phyloP scores from a whole-genome alignment of 1,139 yeast species.

The Sugiyamaella xylanicola region DNA sequence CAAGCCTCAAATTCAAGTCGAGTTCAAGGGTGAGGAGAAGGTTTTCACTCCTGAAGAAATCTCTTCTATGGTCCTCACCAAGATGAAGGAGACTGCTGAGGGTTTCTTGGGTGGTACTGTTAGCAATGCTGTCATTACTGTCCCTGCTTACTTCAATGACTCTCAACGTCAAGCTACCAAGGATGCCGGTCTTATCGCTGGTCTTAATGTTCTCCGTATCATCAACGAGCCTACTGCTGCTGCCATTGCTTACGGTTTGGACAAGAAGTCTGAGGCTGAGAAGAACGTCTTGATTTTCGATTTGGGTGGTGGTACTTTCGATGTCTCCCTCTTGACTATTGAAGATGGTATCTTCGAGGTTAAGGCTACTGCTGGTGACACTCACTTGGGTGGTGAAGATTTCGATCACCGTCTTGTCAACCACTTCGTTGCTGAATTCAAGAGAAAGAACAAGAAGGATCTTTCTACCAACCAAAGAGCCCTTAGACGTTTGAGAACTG shows the following conservation, averaged over 20 bases:
- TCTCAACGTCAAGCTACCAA: constrained; percentile 97
- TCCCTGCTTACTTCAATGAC: constrained; percentile 94
- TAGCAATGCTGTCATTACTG: constrained; percentile 88
- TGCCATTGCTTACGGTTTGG: constrained; percentile 96
- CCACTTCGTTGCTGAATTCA: constrained; percentile 92
- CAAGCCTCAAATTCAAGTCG: constrained; percentile 88
- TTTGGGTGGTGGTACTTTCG: constrained; percentile 99
- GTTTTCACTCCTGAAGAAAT: constrained; percentile 94
- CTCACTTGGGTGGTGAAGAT: constrained; percentile 99
- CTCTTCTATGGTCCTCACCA: constrained; percentile 90
- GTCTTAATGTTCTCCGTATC: constrained; percentile 90
- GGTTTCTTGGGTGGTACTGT: constrained; percentile 84
- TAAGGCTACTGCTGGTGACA: constrained; percentile 99
- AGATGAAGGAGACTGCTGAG: constrained; percentile 96
- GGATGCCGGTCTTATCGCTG: constrained; percentile 96
- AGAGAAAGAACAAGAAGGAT: constrained; percentile 94
- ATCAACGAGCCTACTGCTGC: constrained; percentile 97
- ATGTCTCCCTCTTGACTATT: constrained; percentile 93
- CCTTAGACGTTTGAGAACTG: constrained; percentile 97
- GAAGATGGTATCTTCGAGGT: constrained; percentile 99
- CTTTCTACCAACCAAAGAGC: constrained; percentile 93
- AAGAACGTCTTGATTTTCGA: constrained; percentile 86
- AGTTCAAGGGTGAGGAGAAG: constrained; percentile 92
- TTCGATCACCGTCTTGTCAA: constrained; percentile 95
- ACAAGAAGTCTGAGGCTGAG: constrained; percentile 86